Evolutionary conservation across 1,284 basidiomycete species (phyloP).

Genomic region (Exsudoporus floridanus): DNA sequence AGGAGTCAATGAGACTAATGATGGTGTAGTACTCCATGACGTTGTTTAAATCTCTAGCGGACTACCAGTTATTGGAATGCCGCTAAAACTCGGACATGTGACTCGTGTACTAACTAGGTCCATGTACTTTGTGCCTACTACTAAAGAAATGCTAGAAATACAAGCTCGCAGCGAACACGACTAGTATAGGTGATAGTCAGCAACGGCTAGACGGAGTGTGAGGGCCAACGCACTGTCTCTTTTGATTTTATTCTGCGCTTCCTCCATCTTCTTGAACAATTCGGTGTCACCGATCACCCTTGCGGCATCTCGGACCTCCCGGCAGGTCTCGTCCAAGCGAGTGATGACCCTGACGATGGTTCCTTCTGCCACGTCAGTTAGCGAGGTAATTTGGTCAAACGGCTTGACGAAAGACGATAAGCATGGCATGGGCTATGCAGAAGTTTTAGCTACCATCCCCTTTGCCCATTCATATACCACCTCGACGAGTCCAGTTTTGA

Average conservation of each 20-base stretch:
- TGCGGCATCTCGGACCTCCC: constrained; percentile 96
- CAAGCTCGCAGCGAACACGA: constrained; percentile 83
- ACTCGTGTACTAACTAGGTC: neutral
- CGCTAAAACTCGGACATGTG: constrained; percentile 12
- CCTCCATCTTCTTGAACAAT: constrained; percentile 97
- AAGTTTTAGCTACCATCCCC: constrained; percentile 74
- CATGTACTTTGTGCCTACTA: neutral
- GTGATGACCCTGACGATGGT: constrained; percentile 97
- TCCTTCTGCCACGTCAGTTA: constrained; percentile 96
- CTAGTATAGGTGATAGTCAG: constrained; percentile 38
- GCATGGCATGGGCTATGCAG: neutral
- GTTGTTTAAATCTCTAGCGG: constrained; percentile 11
- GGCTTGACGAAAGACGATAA: constrained; percentile 54
- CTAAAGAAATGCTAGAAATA: constrained; percentile 60
- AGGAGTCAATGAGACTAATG: neutral
- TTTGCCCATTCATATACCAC: constrained; percentile 99
- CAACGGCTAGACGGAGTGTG: neutral
- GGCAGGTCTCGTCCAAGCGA: constrained; percentile 93
- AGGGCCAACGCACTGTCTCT: constrained; percentile 74
- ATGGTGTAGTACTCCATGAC: neutral
- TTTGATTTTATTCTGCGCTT: constrained; percentile 90
- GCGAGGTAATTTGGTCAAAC: constrained; percentile 88
- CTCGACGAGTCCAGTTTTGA: constrained; percentile 90
- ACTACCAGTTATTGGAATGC: constrained; percentile 25
- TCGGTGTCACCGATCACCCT: constrained; percentile 96